These are phyloP conservation scores for Hemisphaericaspora xylanilytica DNA, from an alignment of 1,139 yeast genomes.

Conservation along the genomic window DNA sequence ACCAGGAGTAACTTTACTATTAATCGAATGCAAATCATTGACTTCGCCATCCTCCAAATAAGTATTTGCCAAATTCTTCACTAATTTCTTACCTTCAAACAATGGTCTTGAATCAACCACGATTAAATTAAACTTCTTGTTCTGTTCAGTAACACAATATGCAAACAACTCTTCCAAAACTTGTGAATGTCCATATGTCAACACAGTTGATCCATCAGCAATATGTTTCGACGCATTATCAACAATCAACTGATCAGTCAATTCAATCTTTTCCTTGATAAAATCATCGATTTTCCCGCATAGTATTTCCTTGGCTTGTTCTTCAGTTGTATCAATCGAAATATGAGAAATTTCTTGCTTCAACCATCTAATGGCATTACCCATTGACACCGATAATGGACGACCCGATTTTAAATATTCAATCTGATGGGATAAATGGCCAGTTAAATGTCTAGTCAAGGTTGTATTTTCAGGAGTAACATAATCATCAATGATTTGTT, in stretches of 20 bases:
- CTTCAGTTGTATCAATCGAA: conserved; percentile 69
- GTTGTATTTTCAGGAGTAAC: conserved; percentile 84
- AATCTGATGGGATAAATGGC: conserved; percentile 89
- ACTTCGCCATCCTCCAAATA: conserved; percentile 31
- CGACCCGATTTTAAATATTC: conserved; percentile 90
- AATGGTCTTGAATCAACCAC: conserved; percentile 95
- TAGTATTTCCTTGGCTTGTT: conserved; percentile 67
- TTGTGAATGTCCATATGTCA: conserved; percentile 86
- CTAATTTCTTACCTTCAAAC: conserved; percentile 85
- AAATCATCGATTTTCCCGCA: conserved; percentile 72
- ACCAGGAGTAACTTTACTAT: conserved; percentile 12
- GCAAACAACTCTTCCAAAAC: conserved; percentile 77
- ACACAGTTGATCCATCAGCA: conserved; percentile 69
- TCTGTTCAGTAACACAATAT: conserved; percentile 59
- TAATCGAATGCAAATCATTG: conserved; percentile 44
- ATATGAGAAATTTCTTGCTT: conserved; percentile 87
- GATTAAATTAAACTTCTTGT: conserved; percentile 72
- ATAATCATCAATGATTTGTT: conserved; percentile 75
- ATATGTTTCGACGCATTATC: conserved; percentile 80
- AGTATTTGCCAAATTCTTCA: conserved; percentile 53
- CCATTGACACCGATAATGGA: conserved; percentile 93
- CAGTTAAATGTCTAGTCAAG: conserved; percentile 82
- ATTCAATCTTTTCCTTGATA: conserved; percentile 79
- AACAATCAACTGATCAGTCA: conserved; percentile 80
- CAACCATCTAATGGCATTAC: conserved; percentile 95